These are phyloP conservation scores for Mycena maculata DNA, from an alignment of 768 basidiomycete genomes.

Conservation along the genomic window DNA sequence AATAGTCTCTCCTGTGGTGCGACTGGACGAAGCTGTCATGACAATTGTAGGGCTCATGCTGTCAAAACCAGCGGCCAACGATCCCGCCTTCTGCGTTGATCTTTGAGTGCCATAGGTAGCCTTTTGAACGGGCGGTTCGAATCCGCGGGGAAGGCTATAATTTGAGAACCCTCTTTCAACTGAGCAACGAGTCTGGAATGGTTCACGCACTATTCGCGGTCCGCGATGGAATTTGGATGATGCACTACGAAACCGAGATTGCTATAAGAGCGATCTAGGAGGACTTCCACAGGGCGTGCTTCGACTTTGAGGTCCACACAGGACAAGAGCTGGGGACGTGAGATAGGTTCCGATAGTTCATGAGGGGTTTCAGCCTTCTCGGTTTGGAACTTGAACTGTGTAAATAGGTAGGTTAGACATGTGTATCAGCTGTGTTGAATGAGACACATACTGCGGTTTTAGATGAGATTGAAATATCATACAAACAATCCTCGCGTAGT, in stretches of 20 bases:
- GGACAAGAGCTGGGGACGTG: slow-evolving; percentile 10
- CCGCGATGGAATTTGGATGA: not conserved
- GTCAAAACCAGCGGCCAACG: not conserved
- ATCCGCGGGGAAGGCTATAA: slow-evolving; percentile 13
- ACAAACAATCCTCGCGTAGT: not conserved
- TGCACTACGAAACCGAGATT: slow-evolving; percentile 12
- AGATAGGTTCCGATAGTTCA: not conserved
- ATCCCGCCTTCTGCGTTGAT: not conserved
- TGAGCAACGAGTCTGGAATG: not conserved
- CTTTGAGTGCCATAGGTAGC: not conserved
- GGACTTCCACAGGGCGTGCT: not conserved
- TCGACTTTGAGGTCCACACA: slow-evolving; percentile 16
- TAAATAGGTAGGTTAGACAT: not conserved
- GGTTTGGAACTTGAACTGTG: slow-evolving; percentile 25
- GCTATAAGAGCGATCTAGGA: slow-evolving; percentile 16
- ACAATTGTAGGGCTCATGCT: not conserved
- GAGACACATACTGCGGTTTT: slow-evolving; percentile 6
- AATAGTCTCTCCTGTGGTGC: not conserved
- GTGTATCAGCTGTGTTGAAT: no score
- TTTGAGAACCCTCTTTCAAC: not conserved
- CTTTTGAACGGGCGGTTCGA: not conserved
- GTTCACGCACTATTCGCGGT: slow-evolving; percentile 1
- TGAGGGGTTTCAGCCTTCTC: not conserved
- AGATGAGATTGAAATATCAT: not conserved
- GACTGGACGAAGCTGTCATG: not conserved